Conservation (phyloP, 352 stramenopile genomes). For the Phytopythium helicoides region DNA sequence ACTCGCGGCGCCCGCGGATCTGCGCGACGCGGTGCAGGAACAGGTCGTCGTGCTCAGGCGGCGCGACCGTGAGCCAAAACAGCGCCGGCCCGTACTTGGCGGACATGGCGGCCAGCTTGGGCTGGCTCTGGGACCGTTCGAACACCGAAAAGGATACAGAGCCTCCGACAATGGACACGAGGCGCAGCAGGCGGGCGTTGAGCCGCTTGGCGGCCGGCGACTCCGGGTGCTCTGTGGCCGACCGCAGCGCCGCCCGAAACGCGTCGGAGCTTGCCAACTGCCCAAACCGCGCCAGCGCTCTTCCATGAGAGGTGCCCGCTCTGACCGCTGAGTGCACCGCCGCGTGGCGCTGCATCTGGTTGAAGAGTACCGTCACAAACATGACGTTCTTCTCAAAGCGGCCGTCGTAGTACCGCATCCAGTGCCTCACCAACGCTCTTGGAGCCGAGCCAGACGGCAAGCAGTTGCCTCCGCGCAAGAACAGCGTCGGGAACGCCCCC, state of each 20-base stretch:
- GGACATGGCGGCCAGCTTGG: conserved; percentile 18
- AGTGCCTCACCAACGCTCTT: not conserved
- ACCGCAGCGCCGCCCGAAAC: no score
- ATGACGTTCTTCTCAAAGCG: conserved; percentile 7
- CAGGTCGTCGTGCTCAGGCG: conserved; percentile 19
- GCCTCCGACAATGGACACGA: conserved; percentile 15
- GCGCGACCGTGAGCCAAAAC: conserved; percentile 18
- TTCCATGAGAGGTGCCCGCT: not conserved
- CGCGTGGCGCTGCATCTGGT: conserved; percentile 12
- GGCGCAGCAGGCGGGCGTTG: conserved; percentile 13
- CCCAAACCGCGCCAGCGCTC: conserved; percentile 5
- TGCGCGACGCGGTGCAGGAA: conserved; percentile 10
- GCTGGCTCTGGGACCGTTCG: conserved; percentile 12
- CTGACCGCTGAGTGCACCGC: conserved; percentile 7
- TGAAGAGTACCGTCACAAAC: conserved; percentile 12
- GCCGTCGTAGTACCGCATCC: conserved; percentile 14
- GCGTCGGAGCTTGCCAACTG: not conserved
- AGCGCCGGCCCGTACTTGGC: conserved; percentile 15
- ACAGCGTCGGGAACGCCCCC: conserved; percentile 9
- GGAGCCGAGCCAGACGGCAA: conserved; percentile 4
- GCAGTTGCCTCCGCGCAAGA: conserved; percentile 1
- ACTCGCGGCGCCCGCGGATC: not conserved
- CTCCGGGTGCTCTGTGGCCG: no score
- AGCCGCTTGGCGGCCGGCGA: conserved; percentile 4
- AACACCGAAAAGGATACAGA: conserved; percentile 24